Evolutionary conservation across 73 alveolate species (phyloP).

Genomic region (Paramecium biaurelia): DNA sequence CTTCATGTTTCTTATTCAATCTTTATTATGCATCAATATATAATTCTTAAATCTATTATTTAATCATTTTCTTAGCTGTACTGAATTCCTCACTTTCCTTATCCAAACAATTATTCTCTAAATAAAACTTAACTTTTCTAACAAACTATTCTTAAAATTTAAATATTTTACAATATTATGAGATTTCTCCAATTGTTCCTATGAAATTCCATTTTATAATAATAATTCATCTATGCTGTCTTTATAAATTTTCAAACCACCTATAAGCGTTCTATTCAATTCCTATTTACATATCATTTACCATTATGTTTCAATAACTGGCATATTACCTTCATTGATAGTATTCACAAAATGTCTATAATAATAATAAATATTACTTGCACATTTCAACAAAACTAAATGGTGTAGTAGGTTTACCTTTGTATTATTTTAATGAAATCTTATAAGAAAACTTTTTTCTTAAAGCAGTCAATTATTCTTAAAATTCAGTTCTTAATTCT

Average conservation of each 20-base stretch:
- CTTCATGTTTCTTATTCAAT: slow-evolving; percentile 15
- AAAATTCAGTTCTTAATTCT: slow-evolving; percentile 20
- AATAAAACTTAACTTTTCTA: neutral
- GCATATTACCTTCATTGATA: slow-evolving; percentile 34
- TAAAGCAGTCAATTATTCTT: neutral
- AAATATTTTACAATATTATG: neutral
- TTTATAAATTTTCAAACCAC: neutral
- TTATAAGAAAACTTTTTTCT: slow-evolving; percentile 6
- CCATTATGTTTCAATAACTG: slow-evolving; percentile 43
- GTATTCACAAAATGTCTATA: neutral
- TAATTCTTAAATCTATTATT: neutral
- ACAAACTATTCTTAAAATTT: neutral
- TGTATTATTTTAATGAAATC: slow-evolving; percentile 3
- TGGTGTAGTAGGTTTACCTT: slow-evolving; percentile 30
- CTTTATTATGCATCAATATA: neutral
- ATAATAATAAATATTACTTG: neutral
- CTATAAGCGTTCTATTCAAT: slow-evolving; percentile 5
- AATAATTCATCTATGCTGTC: neutral
- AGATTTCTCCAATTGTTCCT: neutral
- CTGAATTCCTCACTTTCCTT: slow-evolving; percentile 26
- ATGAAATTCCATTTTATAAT: neutral
- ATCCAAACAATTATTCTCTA: slow-evolving; percentile 11
- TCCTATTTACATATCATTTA: slow-evolving; percentile 30
- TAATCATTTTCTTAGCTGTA: neutral
- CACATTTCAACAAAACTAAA: slow-evolving; percentile 46